Percentiles rank a stretch among this genome's conserved stretches.
Evolutionary conservation across 768 basidiomycete species (phyloP).

Genomic region (Russula ochroleuca): DNA sequence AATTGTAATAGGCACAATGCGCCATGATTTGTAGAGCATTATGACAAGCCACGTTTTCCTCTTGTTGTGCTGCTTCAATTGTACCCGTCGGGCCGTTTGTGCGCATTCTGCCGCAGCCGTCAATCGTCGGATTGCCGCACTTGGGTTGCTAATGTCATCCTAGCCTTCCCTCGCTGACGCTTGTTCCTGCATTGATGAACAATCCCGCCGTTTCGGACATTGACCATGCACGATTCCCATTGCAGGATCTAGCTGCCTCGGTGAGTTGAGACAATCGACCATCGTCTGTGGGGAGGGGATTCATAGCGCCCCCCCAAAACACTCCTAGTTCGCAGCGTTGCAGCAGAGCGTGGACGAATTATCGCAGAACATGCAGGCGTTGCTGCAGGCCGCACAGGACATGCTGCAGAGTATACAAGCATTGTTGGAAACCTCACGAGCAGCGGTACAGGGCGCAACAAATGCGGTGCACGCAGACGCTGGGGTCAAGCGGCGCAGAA

Average conservation of each 20-base stretch:
- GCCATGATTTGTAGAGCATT: conserved; percentile 10
- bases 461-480: background rate
- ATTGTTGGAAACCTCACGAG: conserved; percentile 4
- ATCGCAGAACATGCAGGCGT: conserved; percentile 11
- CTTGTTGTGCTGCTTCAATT: background rate
- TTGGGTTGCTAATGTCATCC: no score
- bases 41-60: background rate
- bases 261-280: conserved; percentile 6
- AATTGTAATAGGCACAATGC: conserved; percentile 2
- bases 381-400: conserved; percentile 8
- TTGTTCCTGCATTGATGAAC: conserved; percentile 1
- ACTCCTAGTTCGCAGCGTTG: conserved; percentile 24
- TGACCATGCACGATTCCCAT: background rate
- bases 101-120: no score
- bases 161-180: background rate
- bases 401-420: conserved; percentile 13
- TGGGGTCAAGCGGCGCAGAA: background rate
- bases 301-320: background rate
- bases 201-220: conserved; percentile 6
- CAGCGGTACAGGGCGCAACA: background rate
- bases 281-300: background rate
- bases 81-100: background rate
- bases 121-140: no score
- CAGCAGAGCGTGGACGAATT: conserved; percentile 23
- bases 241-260: conserved; percentile 3